A percentile compares a stretch with the other conserved stretches of the same genome.
Evolutionary conservation across 371 early-diverging fungal genomes (phyloP).

Genomic region (Rozella allomycis): DNA sequence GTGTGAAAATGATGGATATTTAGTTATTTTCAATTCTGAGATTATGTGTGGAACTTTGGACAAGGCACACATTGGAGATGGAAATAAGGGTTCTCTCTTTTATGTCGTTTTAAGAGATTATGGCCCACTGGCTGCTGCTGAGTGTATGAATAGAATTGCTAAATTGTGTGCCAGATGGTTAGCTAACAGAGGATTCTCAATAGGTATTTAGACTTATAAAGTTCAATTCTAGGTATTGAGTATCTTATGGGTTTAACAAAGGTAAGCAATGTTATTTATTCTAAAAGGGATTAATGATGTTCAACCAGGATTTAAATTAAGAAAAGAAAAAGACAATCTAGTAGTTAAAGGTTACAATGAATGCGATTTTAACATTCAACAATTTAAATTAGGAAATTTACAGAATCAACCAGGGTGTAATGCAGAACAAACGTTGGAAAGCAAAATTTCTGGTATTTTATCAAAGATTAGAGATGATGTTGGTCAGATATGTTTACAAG

Average conservation of each 20-base stretch:
- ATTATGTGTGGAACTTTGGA: slow-evolving; percentile 87
- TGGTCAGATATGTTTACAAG: slow-evolving; percentile 81
- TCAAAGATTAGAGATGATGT: slow-evolving; percentile 86
- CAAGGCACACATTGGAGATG: slow-evolving; percentile 89
- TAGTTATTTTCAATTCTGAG: slow-evolving; percentile 76
- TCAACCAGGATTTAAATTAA: slow-evolving; percentile 55
- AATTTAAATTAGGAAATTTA: slow-evolving; percentile 44
- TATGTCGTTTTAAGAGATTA: slow-evolving; percentile 81
- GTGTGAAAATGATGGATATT: slow-evolving; percentile 70
- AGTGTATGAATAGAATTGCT: slow-evolving; percentile 81
- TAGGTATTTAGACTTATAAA: no score
- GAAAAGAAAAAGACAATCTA: slow-evolving; percentile 49
- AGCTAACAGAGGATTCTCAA: slow-evolving; percentile 86
- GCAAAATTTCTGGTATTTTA: slow-evolving; percentile 68
- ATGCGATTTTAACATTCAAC: slow-evolving; percentile 60
- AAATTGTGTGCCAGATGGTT: slow-evolving; percentile 84
- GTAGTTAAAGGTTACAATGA: slow-evolving; percentile 56
- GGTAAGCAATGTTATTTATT: slow-evolving; percentile 7
- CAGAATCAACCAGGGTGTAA: slow-evolving; percentile 72
- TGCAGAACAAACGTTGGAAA: slow-evolving; percentile 71
- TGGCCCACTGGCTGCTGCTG: slow-evolving; percentile 63
- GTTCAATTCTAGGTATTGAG: no score
- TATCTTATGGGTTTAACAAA: no score
- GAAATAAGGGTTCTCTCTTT: slow-evolving; percentile 80
- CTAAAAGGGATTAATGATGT: slow-evolving; percentile 98